These are phyloP conservation scores for Withania somnifera DNA, from an alignment of 305 asterid species.

Conservation along the genomic window DNA sequence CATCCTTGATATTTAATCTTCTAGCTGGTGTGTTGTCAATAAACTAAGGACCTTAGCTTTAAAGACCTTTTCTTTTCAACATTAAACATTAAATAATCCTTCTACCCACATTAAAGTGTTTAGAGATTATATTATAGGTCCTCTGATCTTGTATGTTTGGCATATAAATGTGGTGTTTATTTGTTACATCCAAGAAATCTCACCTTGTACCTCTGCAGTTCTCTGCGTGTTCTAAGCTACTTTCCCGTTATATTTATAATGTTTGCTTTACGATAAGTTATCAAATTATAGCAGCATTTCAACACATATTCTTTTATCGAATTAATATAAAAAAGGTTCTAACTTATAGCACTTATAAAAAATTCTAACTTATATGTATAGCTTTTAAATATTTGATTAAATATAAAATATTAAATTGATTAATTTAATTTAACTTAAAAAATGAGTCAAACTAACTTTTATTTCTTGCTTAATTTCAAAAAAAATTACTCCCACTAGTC, in stretches of 20 bases:
- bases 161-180: background rate
- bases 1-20: background rate
- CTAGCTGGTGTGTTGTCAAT: background rate
- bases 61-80: background rate
- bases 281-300: no score
- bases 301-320: no score
- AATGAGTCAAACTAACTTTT: no score
- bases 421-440: no score
- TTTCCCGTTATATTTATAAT: background rate
- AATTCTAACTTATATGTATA: no score
- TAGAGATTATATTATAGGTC: background rate
- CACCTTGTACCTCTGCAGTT: background rate
- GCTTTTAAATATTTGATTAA: no score
- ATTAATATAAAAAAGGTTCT: no score
- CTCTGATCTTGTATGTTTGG: background rate
- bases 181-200: background rate
- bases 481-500: background rate
- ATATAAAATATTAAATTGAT: no score
- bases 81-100: background rate
- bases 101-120: background rate
- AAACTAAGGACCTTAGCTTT: background rate
- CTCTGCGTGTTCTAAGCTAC: background rate
- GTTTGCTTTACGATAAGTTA: no score
- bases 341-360: no score
- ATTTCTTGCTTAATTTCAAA: no score